Base-by-base conservation (phyloP, 2,329 filamentous ascomycete genomes). In the Botrytis aclada region DNA sequence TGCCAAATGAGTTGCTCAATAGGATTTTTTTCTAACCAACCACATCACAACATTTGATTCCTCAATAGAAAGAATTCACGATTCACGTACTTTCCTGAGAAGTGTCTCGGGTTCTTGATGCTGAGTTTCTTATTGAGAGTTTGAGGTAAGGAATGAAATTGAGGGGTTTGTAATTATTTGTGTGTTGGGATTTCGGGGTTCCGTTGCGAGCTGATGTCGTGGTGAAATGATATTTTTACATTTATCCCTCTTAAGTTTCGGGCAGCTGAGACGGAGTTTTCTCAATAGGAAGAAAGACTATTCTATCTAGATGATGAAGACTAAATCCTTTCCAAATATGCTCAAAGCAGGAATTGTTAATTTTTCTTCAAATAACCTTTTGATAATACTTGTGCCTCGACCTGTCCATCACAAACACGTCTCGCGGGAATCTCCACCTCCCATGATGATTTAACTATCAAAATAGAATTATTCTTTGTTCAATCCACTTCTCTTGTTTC, bases 1-100 rank as follows among this genome's bases (percentile, higher is more conserved):
- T 67, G 63, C 73, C 74, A 73, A 74, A 41, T 71, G 60, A 14
- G 45, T 20, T 63, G 71, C 66, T 69, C 66, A 69, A 70, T 69
- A 70, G 37, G 18, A 41, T 25, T 39, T 45, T 41, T 39, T 47
- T 39, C n/a, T 8, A 25, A 6, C 65, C 65, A 69, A 69, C 47
- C 65, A 69, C 37, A 32, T 5, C 10, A 7, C 45, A 12, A 4
- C 1, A n/a, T 32, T 22, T 5, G 34, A 25, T 29, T 43, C 16
- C 41, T 69, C 41, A 72, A 62, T 72, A 62, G 61, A 39, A 54
- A 9, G 0, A 16, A n/a, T 39, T n/a, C 18, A n/a, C 5, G 0
- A 29, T 56, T 37, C 54, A 47, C 56, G 34, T 66, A 25, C 1
- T 8, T 66, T 22, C 18, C 29, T 34, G 56, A 63, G 54, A 43